Evolutionary conservation across 1,284 basidiomycete genomes (phyloP), one percentile per base, ranked within the genome.

Genomic region (Caloboletus firmus): DNA sequence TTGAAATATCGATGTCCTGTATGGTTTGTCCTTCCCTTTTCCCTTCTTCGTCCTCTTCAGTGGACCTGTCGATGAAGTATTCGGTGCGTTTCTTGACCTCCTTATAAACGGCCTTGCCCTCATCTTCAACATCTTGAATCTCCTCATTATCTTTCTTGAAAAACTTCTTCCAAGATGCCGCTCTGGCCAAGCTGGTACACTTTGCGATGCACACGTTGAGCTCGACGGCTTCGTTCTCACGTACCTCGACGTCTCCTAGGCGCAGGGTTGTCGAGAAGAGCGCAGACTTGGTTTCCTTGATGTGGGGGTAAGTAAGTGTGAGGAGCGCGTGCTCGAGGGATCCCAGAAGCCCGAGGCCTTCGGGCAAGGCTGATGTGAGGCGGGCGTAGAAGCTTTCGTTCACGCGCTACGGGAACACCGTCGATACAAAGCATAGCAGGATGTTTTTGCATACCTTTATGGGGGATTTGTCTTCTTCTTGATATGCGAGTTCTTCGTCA

Each of bases 111-210:
- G 63, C 68, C 44, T 74, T 74, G 0, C 66, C 64, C 2, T 67
- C 72, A 3, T 65, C 66, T 22, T 66, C 65, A 12, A 62, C 70
- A 11, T 71, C 65, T 7, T 61, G 65, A 2, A 68, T 70, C 0
- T 62, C 58, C 0, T 36, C 49, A 9, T 58, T 26, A 56, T 68
- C 41, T 63, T 64, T 49, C 58, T 65, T 56, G 58, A 80, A 82
- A 64, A 91, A 92, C 66, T 90, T 91, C 71, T 91, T 93, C 81
- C 89, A 87, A n/a, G 84, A 73, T 55, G 91, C 88, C 0, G 93
- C 87, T 18, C 84, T 77, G 2, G 82, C 81, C 31, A 85, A 67
- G 28, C 89, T 83, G 0, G 93, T 95, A 57, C 87, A 90, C 73
- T 98, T 98, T 64, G 85, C 89, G 36, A 87, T 80, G 64, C 87